Evolutionary conservation across 768 basidiomycete species (phyloP).

Genomic region (Mycena latifolia): DNA sequence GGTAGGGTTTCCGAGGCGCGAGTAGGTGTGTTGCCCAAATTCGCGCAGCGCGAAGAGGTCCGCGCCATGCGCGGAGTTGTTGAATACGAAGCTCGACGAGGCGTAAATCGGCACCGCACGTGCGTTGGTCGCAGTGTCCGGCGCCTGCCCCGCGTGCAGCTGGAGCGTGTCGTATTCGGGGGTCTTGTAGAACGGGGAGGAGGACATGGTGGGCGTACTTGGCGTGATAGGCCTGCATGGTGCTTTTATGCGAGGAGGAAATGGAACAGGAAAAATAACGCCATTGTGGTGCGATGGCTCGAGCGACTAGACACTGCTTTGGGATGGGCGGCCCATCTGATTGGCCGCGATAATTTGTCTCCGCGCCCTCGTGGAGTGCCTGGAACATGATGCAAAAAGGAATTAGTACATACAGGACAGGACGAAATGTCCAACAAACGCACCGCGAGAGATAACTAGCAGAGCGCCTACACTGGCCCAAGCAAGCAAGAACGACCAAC

Average conservation of each 20-base stretch:
- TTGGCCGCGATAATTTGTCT: too few species aligned
- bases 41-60: slow-evolving; percentile 63
- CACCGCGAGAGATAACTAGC: too few species aligned
- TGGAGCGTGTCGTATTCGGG: slow-evolving; percentile 66
- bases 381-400: too few species aligned
- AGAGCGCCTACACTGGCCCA: too few species aligned
- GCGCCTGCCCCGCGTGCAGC: slow-evolving; percentile 67
- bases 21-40: slow-evolving; percentile 58
- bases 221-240: too few species aligned
- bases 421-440: too few species aligned
- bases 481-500: too few species aligned
- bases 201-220: neutral
- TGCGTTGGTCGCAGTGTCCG: slow-evolving; percentile 61
- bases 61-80: slow-evolving; percentile 61
- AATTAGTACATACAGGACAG: too few species aligned
- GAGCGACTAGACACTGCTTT: too few species aligned
- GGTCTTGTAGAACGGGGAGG: slow-evolving; percentile 17
- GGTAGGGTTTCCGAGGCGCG: slow-evolving; percentile 64
- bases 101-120: slow-evolving; percentile 72
- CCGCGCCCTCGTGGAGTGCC: too few species aligned
- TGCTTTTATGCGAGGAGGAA: too few species aligned
- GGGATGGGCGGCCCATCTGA: too few species aligned
- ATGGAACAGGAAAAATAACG: neutral
- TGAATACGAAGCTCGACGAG: slow-evolving; percentile 64
- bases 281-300: neutral